Conservation (phyloP, 108 stramenopile genomes). For the Nitzschia putrida region DNA sequence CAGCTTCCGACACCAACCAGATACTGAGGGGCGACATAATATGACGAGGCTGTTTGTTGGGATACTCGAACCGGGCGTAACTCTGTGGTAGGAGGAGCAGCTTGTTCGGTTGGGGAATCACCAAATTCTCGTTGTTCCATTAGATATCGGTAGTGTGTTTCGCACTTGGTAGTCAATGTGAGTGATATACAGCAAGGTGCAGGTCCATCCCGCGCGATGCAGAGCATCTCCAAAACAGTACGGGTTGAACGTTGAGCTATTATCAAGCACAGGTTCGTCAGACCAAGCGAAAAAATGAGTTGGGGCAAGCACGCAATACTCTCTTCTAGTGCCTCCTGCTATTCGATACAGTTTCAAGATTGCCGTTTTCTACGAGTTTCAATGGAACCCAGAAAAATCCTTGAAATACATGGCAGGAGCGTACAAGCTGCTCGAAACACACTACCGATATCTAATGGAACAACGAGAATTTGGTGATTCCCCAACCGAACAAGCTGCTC, state of each 20-base stretch:
- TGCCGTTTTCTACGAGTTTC: no score
- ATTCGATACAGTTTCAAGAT: no score
- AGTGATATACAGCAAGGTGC: conserved; percentile 18
- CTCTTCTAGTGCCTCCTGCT: conserved; percentile 40
- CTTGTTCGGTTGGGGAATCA: neutral
- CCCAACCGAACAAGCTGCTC: neutral
- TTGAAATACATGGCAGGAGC: conserved; percentile 52
- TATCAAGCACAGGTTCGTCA: conserved; percentile 44
- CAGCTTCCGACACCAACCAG: no score
- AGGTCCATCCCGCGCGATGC: conserved; percentile 26
- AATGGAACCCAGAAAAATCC: no score
- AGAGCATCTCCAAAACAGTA: conserved; percentile 34
- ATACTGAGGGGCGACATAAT: no score
- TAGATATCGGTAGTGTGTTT: conserved; percentile 49
- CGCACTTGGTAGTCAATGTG: conserved; percentile 22
- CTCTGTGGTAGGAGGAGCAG: no score
- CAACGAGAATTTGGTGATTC: conserved; percentile 18
- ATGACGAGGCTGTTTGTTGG: no score
- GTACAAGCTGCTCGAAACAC: conserved; percentile 42
- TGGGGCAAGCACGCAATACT: conserved; percentile 32
- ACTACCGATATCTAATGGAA: conserved; percentile 47
- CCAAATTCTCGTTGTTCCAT: conserved; percentile 25
- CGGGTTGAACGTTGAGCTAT: conserved; percentile 42
- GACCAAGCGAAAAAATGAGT: conserved; percentile 44
- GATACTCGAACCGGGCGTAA: no score